Evolutionary conservation across 768 basidiomycete genomes (phyloP), one percentile per base, ranked within the genome.

Genomic region (Lenzites betulinus): DNA sequence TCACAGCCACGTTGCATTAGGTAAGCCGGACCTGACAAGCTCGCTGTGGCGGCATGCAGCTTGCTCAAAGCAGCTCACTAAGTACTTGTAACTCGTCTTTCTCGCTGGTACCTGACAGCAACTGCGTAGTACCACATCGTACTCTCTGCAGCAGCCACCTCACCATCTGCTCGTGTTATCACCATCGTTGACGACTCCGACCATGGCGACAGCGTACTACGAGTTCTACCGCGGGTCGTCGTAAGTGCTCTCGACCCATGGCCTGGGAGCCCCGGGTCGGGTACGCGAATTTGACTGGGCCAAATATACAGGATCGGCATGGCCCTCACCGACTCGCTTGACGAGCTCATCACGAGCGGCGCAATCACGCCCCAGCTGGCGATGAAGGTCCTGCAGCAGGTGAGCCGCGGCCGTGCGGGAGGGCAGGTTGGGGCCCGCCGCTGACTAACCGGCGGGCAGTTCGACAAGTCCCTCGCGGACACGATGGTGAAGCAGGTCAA

Each of bases 381-480:
- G n/a, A 93, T 98, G 89, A 93, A 96, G 75, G 93, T 97, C n/a
- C 76, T 98, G 59, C 89, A 91, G 71, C 96, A 98, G 92, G 96
- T 97, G 67, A 64, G 64, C 39, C 4, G 36, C 30, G 35, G 18
- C 18, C 7, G 28, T 1, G n/a, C 3, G 28, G n/a, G 2, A 5
- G 25, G 39, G 9, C 30, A 15, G 25, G 18, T 18, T 30, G 20
- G 30, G 20, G 51, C 33, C 30, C 11, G 39, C 35, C 23, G 46
- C 39, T 50, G 57, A 46, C 36, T 41, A 42, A 57, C 51, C 13
- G 30, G 22, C 33, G 48, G 30, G 23, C 59, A 98, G 96, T 98
- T 97, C 75, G 96, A 98, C 82, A 96, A 95, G 76, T 92, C 91
- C 55, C 80, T 97, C 51, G 93, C 95, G 49, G 93, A 95, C 69